phyloP scores from a whole-genome alignment of 169 alveolate genomes.

The Babesia ovata region DNA sequence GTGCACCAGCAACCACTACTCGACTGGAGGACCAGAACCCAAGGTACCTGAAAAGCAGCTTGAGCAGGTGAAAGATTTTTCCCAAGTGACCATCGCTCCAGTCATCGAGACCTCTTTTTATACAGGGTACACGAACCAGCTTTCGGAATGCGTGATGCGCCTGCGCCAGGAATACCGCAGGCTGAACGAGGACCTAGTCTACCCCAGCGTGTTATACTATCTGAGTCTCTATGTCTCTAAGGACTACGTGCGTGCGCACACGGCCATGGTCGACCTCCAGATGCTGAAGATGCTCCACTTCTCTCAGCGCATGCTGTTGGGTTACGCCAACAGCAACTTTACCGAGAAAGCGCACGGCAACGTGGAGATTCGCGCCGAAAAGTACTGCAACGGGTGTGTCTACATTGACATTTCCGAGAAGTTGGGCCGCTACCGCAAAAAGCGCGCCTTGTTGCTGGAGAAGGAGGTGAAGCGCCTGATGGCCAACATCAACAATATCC shows the following conservation, averaged over 20 bases:
- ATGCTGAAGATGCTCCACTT: conserved; percentile 33
- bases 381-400: conserved; percentile 47
- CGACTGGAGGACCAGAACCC: conserved; percentile 14
- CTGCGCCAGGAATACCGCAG: conserved; percentile 29
- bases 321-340: conserved; percentile 46
- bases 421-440: conserved; percentile 28
- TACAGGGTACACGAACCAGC: conserved; percentile 28
- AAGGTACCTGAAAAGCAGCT: conserved; percentile 22
- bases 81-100: conserved; percentile 10
- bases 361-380: conserved; percentile 2
- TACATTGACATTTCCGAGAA: conserved; percentile 49
- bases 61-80: conserved; percentile 28
- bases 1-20: conserved; percentile 37
- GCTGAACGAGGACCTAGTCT: conserved; percentile 39
- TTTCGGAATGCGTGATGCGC: conserved; percentile 9
- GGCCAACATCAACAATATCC: conserved; percentile 36
- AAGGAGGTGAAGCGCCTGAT: conserved; percentile 49
- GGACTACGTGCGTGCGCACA: conserved; percentile 59
- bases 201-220: conserved; percentile 19
- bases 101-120: conserved; percentile 29
- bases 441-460: conserved; percentile 17
- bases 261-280: conserved; percentile 33
- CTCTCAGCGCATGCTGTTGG: conserved; percentile 30
- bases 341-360: background rate
- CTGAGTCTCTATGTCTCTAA: conserved; percentile 31